A percentile compares a stretch with the other conserved stretches of the same genome.
These are phyloP conservation scores for Colletotrichum tofieldiae DNA, from an alignment of 2,329 filamentous ascomycete species.

Conservation along the genomic window DNA sequence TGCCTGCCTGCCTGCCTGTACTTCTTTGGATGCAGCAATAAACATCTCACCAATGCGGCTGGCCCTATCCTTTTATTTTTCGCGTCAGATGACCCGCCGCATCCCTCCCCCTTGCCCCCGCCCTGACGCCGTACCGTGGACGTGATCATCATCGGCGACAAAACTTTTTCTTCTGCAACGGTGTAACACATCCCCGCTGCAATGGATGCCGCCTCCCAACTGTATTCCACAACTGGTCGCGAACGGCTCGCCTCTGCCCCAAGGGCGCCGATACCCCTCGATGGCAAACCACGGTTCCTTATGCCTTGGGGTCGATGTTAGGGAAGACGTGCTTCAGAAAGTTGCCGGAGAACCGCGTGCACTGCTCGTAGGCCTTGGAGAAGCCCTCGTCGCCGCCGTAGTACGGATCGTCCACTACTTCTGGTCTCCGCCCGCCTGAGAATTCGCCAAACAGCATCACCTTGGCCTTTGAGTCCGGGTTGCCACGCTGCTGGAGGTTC, in stretches of 20 bases:
- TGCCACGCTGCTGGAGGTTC: slow-evolving; percentile 71
- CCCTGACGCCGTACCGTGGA: slow-evolving; percentile 7
- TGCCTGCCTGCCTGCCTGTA: slow-evolving; percentile 4
- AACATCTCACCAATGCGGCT: slow-evolving; percentile 27
- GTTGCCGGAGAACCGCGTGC: slow-evolving; percentile 80
- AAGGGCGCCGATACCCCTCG: background rate
- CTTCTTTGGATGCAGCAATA: slow-evolving; percentile 11
- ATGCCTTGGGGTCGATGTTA: slow-evolving; percentile 47
- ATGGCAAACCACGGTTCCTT: background rate
- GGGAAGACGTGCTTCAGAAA: slow-evolving; percentile 77
- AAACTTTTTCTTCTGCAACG: background rate
- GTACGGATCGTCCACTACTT: slow-evolving; percentile 91
- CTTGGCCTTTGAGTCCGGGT: slow-evolving; percentile 72
- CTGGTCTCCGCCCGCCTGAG: slow-evolving; percentile 75
- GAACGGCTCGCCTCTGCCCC: background rate
- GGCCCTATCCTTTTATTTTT: slow-evolving; percentile 4
- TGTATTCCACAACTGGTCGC: background rate
- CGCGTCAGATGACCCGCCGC: slow-evolving; percentile 19
- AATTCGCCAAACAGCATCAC: slow-evolving; percentile 89
- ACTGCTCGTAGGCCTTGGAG: slow-evolving; percentile 88
- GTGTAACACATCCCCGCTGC: background rate
- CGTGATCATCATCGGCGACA: slow-evolving; percentile 5
- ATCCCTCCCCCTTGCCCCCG: slow-evolving; percentile 3
- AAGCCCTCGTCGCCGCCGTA: slow-evolving; percentile 91
- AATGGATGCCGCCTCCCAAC: background rate